These are phyloP conservation scores for Pseudonitzschia multiseries DNA, from an alignment of 108 stramenopile genomes.

Conservation along the genomic window DNA sequence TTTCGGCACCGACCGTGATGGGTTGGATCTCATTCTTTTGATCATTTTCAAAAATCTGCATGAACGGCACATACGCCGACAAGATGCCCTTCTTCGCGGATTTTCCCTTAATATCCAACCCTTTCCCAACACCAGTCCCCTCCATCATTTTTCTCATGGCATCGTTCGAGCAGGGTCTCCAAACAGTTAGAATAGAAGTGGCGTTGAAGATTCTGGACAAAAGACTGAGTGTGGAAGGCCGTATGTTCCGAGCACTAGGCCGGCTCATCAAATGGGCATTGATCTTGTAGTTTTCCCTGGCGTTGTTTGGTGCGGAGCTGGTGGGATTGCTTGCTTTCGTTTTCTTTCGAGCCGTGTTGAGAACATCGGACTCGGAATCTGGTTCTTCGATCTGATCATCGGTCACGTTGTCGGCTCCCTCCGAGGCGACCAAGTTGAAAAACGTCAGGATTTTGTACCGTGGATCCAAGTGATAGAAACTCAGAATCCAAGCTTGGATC, in stretches of 20 bases:
- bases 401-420: slow-evolving; percentile 47
- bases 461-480: slow-evolving; percentile 63
- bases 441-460: slow-evolving; percentile 64
- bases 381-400: slow-evolving; percentile 33
- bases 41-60: slow-evolving; percentile 54
- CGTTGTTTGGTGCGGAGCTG: not conserved
- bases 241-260: slow-evolving; percentile 41
- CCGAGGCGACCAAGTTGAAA: slow-evolving; percentile 58
- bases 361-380: slow-evolving; percentile 9
- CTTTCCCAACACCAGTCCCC: slow-evolving; percentile 65
- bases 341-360: not conserved
- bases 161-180: slow-evolving; percentile 67
- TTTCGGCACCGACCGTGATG: slow-evolving; percentile 37
- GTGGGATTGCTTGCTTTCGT: not conserved
- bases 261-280: slow-evolving; percentile 21
- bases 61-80: slow-evolving; percentile 63
- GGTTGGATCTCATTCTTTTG: slow-evolving; percentile 57
- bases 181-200: slow-evolving; percentile 64
- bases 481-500: slow-evolving; percentile 47
- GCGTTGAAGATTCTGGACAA: slow-evolving; percentile 37
- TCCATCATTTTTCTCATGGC: slow-evolving; percentile 78
- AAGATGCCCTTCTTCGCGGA: slow-evolving; percentile 59
- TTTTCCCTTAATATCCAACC: slow-evolving; percentile 79
- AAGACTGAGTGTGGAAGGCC: slow-evolving; percentile 62
- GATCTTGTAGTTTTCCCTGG: slow-evolving; percentile 26